Evolutionary conservation across 75 land plant species (phyloP), one percentile per base, ranked within the genome.

Genomic region (Azolla pinnata): DNA sequence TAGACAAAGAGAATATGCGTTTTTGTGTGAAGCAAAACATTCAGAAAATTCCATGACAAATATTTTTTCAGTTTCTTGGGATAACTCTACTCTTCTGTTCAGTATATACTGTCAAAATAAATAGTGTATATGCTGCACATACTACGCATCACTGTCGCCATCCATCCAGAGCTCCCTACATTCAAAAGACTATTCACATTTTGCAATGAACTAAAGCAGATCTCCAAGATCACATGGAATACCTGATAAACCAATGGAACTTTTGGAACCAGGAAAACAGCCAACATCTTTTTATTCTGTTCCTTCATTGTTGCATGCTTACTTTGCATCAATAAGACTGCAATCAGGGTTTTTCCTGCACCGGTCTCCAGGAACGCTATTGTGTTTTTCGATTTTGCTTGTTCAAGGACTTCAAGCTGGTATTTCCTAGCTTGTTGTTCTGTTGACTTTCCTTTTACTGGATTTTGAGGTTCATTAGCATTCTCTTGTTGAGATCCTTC

Each of bases 231-330:
- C 21, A 4, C 21, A 33, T 16, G 0, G 29, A 19, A 1, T 73
- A 95, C 99, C 99, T 95, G 99, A 64, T 95, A 90, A 25, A 95
- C 99, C 62, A 95, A 88, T 2, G 99, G 97, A 52, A 95, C 99
- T 63, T 95, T 95, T 10, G 99, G 99, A 21, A 95, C 99, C 59
- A 95, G 75, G 56, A 95, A 95, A 0, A 95, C 79, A 14, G 97
- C 81, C 40, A 95, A 82, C 83, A 95, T 90, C 44, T 84, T 87
- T 73, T 65, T 79, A 52, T 75, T 74, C 60, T 83, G 78, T 54
- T 60, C 52, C 19, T 79, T 63, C 83, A 92, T 70, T 2, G 68
- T 59, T 18, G 35, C 44, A 55, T 59, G 69, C 32, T 86, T 60
- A 51, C 97, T 83, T 72, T 78, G 72, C 49, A 95, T 95, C 29